These are phyloP conservation scores for Xylaria arbuscula DNA, from an alignment of 2,329 filamentous ascomycete genomes.

Conservation along the genomic window DNA sequence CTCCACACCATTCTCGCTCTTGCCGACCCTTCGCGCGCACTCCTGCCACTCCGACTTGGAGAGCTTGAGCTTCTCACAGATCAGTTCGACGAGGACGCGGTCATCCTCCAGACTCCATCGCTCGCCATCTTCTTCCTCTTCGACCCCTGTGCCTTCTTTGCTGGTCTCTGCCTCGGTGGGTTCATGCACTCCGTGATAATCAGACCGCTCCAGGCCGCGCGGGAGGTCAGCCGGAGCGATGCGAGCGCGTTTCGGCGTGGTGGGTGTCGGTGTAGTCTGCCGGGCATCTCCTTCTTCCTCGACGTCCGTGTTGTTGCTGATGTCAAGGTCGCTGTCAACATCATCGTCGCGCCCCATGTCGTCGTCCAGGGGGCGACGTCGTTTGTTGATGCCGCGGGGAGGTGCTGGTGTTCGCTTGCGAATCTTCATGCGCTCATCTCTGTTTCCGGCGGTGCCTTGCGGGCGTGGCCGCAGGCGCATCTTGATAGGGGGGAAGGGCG, in stretches of 20 bases:
- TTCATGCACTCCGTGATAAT: slow-evolving; percentile 65
- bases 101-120: slow-evolving; percentile 73
- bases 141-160: slow-evolving; percentile 54
- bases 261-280: slow-evolving; percentile 52
- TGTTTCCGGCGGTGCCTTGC: slow-evolving; percentile 49
- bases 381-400: slow-evolving; percentile 64
- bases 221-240: slow-evolving; percentile 71
- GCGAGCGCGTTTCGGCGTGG: slow-evolving; percentile 70
- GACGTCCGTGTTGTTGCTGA: slow-evolving; percentile 40
- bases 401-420: slow-evolving; percentile 59
- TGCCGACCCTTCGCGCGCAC: slow-evolving; percentile 71
- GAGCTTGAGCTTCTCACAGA: slow-evolving; percentile 73
- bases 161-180: slow-evolving; percentile 46
- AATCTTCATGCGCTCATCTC: slow-evolving; percentile 58
- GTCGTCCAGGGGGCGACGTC: slow-evolving; percentile 61
- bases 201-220: slow-evolving; percentile 67
- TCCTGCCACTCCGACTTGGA: slow-evolving; percentile 75
- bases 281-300: slow-evolving; percentile 41
- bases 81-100: slow-evolving; percentile 72
- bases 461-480: slow-evolving; percentile 65
- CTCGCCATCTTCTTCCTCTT: slow-evolving; percentile 59
- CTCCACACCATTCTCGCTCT: slow-evolving; percentile 67
- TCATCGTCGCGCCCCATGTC: slow-evolving; percentile 57
- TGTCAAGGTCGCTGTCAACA: slow-evolving; percentile 54
- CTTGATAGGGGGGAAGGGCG: slow-evolving; percentile 60